Percentiles rank a stretch among this genome's conserved stretches.
Conservation (phyloP, 2,329 filamentous ascomycete species). For the Hymenoscyphus occultus region DNA sequence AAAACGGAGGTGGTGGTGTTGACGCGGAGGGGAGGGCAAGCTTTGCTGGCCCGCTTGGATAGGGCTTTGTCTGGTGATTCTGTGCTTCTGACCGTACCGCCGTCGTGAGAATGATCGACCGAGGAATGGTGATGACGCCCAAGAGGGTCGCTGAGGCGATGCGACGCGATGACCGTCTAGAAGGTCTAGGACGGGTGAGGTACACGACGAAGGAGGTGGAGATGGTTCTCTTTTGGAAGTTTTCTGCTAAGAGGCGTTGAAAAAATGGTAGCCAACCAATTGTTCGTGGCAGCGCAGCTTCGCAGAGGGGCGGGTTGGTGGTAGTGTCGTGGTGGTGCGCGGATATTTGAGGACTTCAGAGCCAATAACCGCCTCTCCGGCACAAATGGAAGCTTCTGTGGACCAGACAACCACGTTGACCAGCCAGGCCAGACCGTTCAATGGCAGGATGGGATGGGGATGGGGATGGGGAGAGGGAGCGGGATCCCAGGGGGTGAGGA, state of each 20-base stretch:
- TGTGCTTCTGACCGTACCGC: background rate
- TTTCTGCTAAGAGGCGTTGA: background rate
- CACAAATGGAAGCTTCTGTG: background rate
- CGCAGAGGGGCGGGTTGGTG: background rate
- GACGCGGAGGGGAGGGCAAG: background rate
- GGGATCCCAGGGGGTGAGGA: no score
- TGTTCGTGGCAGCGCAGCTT: background rate
- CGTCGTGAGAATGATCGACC: background rate
- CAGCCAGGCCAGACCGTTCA: background rate
- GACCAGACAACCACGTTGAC: background rate
- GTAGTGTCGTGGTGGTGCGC: background rate
- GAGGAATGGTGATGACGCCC: background rate
- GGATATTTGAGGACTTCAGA: background rate
- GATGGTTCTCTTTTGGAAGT: background rate
- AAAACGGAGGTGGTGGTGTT: background rate
- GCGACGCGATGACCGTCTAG: background rate
- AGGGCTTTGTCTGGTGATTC: background rate
- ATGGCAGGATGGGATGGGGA: no score
- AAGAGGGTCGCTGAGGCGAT: background rate
- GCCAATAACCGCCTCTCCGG: constrained; percentile 1
- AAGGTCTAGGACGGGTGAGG: background rate
- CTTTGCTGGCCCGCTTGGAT: background rate
- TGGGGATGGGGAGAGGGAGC: background rate
- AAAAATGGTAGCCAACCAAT: background rate
- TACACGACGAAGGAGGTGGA: background rate